Conservation (phyloP, 345 rosid species). For the Murraya paniculata region DNA sequence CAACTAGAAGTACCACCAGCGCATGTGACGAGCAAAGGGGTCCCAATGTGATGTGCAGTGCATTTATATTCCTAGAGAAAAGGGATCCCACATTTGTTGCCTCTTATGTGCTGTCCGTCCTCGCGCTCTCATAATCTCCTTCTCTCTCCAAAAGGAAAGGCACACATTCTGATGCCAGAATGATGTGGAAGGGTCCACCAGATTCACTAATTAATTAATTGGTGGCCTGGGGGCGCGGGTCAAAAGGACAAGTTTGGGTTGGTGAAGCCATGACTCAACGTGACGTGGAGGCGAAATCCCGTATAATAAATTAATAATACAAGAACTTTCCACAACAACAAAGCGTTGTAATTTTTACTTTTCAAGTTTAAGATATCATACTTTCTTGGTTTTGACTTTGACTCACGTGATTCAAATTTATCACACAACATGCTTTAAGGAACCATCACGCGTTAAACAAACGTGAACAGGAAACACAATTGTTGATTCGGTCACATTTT, state of each 20-base stretch:
- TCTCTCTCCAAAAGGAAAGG: not conserved
- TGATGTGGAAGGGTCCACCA: slow-evolving; percentile 15
- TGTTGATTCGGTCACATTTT: no score
- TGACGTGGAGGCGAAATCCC: not conserved
- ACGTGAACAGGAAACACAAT: not conserved
- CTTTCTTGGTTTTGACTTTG: not conserved
- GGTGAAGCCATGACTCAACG: not conserved
- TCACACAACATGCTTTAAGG: not conserved
- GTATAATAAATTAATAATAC: no score
- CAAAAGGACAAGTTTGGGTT: not conserved
- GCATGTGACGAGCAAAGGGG: not conserved
- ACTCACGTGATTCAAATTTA: not conserved
- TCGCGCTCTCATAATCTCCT: no score
- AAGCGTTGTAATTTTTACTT: not conserved
- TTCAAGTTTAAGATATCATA: not conserved
- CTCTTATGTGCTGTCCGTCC: no score
- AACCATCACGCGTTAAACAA: not conserved
- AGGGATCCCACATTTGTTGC: no score
- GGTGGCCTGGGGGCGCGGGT: not conserved
- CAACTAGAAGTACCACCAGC: not conserved
- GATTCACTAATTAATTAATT: not conserved
- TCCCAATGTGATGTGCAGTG: no score
- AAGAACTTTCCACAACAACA: no score
- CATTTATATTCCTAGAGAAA: no score
- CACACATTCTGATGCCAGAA: not conserved